Evolutionary conservation across 306 rosid genomes (phyloP).

Genomic region (Vachellia pachyceras): DNA sequence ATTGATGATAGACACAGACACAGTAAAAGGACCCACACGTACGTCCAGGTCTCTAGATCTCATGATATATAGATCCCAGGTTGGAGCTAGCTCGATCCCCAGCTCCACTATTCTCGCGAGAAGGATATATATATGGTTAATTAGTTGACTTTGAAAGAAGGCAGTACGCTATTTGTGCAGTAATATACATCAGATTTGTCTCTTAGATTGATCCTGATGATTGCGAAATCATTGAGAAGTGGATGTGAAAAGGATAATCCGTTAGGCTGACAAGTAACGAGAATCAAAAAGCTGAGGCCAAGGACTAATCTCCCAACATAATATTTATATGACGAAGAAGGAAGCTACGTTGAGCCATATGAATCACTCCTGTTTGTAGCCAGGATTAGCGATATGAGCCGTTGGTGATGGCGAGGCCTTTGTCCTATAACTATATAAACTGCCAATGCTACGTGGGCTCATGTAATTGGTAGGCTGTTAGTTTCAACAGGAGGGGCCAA

Average conservation of each 20-base stretch:
- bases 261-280: background rate
- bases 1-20: too few relatives aligned
- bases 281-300: background rate
- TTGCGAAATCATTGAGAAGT: constrained; percentile 4
- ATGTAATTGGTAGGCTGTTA: too few relatives aligned
- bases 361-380: constrained; percentile 4
- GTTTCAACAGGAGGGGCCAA: too few relatives aligned
- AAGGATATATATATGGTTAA: too few relatives aligned
- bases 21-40: background rate
- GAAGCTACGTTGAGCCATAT: too few relatives aligned
- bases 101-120: too few relatives aligned
- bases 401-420: constrained; percentile 43
- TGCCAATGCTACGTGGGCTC: background rate
- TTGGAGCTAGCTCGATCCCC: background rate
- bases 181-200: background rate
- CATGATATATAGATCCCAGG: background rate
- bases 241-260: background rate
- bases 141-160: background rate
- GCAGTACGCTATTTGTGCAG: background rate
- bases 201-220: background rate
- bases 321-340: too few relatives aligned
- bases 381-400: constrained; percentile 38
- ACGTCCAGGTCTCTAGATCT: background rate
- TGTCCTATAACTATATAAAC: constrained; percentile 27
- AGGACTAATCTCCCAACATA: constrained; percentile 15